Evolutionary conservation across 768 basidiomycete genomes (phyloP).

Genomic region (Gautieria morchelliformis): DNA sequence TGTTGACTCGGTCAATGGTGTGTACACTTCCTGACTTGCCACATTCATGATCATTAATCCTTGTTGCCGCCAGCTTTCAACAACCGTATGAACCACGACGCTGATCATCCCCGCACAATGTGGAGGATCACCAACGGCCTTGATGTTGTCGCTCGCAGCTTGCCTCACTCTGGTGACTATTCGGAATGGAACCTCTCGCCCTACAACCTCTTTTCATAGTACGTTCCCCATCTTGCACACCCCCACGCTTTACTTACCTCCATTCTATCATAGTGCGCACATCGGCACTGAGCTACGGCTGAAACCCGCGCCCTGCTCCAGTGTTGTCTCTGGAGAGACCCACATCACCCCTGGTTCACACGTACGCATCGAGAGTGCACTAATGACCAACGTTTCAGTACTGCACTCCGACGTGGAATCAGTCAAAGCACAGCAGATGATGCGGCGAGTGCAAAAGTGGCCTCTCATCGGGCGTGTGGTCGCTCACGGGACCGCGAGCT

Average conservation of each 20-base stretch:
- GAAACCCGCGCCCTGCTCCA: neutral
- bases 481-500: constrained; percentile 12
- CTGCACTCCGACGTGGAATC: neutral
- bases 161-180: constrained; percentile 13
- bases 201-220: constrained; percentile 13
- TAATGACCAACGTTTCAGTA: constrained; percentile 2
- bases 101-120: constrained; percentile 12
- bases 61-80: constrained; percentile 9
- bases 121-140: constrained; percentile 13
- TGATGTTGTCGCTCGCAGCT: constrained; percentile 11
- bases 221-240: neutral
- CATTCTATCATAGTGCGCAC: neutral
- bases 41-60: neutral
- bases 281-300: constrained; percentile 11
- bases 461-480: constrained; percentile 12
- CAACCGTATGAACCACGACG: constrained; percentile 14
- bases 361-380: constrained; percentile 9
- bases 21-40: neutral
- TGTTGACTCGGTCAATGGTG: constrained; percentile 12
- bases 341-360: constrained; percentile 11
- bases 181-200: constrained; percentile 11
- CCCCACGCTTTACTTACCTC: neutral
- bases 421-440: neutral
- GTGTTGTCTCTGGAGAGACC: constrained; percentile 10
- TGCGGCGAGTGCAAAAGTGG: constrained; percentile 1